phyloP scores from a whole-genome alignment of 768 basidiomycete species.

The Rhodotorula taiwanensis region DNA sequence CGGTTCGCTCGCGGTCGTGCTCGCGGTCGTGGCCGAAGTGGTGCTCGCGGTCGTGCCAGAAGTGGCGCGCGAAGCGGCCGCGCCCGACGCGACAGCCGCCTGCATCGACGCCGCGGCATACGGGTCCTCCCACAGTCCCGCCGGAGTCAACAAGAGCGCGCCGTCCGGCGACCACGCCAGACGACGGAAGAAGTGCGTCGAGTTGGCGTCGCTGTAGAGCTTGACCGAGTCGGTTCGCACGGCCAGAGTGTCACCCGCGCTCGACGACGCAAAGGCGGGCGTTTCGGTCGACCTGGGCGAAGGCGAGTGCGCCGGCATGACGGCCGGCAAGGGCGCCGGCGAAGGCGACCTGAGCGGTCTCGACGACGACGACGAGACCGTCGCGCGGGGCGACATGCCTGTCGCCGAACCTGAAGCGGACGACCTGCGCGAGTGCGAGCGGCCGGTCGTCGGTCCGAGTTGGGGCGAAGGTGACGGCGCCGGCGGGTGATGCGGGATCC shows the following conservation, averaged over 20 bases:
- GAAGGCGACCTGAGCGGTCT: constrained; percentile 21
- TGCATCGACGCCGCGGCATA: constrained; percentile 47
- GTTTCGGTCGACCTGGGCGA: not conserved
- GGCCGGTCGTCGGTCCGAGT: not conserved
- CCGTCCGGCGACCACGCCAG: constrained; percentile 94
- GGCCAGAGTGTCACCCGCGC: not conserved
- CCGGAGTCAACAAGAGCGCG: constrained; percentile 83
- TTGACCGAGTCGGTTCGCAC: constrained; percentile 58
- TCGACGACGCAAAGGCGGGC: not conserved
- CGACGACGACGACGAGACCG: not conserved
- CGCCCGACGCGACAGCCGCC: not conserved
- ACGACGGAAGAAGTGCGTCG: constrained; percentile 90
- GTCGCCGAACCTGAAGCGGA: not conserved
- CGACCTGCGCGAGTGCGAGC: constrained; percentile 13
- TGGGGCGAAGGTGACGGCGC: not conserved
- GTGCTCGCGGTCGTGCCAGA: not conserved
- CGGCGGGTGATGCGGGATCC: constrained; percentile 22
- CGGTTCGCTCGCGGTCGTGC: constrained; percentile 43
- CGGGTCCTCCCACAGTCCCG: constrained; percentile 94
- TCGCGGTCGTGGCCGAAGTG: not conserved
- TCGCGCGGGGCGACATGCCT: constrained; percentile 39
- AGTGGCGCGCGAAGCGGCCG: not conserved
- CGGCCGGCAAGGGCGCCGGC: constrained; percentile 84
- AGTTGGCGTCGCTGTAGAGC: constrained; percentile 91
- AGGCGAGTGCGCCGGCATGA: constrained; percentile 44